A percentile compares a stretch with the other conserved stretches of the same genome.
Conservation (phyloP, 768 basidiomycete species). For the Lactarius sanguifluus region DNA sequence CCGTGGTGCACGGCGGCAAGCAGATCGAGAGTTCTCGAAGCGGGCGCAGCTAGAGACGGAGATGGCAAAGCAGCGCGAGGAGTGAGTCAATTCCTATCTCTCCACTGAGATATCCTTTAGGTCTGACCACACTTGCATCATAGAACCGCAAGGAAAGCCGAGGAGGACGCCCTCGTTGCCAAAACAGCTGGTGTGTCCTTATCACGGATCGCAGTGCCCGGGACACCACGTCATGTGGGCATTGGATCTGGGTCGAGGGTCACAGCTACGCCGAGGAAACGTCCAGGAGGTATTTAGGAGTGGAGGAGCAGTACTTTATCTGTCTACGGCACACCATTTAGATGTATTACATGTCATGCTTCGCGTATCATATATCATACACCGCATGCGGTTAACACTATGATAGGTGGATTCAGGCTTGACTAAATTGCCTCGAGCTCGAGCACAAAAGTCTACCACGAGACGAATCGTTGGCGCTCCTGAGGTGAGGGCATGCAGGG, state of each 20-base stretch:
- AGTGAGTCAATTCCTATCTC: constrained; percentile 41
- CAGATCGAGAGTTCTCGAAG: constrained; percentile 89
- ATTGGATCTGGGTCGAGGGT: constrained; percentile 63
- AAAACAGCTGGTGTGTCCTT: constrained; percentile 53
- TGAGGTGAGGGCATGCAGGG: not conserved
- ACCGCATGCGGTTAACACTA: not conserved
- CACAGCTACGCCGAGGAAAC: constrained; percentile 72
- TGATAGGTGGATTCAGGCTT: too few relatives aligned
- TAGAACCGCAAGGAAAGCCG: constrained; percentile 62
- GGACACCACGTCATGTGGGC: constrained; percentile 73
- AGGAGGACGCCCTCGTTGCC: constrained; percentile 56
- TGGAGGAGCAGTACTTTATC: not conserved
- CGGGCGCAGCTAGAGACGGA: constrained; percentile 89
- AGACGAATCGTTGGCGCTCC: not conserved
- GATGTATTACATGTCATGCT: constrained; percentile 7
- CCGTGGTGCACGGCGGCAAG: constrained; percentile 67
- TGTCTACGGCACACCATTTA: constrained; percentile 9
- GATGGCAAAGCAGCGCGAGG: constrained; percentile 82
- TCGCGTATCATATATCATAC: constrained; percentile 9
- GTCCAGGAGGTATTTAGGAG: constrained; percentile 65
- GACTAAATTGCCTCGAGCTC: too few relatives aligned
- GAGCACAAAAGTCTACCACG: too few relatives aligned
- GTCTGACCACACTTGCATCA: constrained; percentile 13
- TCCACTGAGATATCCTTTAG: not conserved
- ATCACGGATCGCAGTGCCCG: constrained; percentile 73